Conservation (phyloP, 1,284 basidiomycete genomes). For the Heterobasidion irregulare region DNA sequence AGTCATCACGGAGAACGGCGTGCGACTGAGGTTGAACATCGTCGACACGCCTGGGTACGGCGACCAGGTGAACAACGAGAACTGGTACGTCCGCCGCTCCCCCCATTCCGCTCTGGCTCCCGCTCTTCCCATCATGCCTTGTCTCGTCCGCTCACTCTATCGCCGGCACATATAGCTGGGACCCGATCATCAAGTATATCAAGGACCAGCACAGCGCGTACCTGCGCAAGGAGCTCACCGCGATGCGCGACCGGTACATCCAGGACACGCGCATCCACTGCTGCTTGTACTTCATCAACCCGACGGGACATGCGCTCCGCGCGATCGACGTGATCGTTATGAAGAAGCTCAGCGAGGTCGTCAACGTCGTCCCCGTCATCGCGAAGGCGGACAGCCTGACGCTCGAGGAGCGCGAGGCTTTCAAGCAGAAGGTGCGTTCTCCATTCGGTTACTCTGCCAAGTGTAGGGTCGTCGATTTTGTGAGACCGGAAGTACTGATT, state of each 20-base stretch:
- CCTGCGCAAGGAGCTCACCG: constrained; percentile 97
- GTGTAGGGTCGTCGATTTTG: background rate
- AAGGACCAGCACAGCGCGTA: constrained; percentile 99
- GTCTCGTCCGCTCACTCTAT: background rate
- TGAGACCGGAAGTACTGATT: background rate
- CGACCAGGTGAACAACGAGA: constrained; percentile 98
- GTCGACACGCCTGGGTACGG: constrained; percentile 99
- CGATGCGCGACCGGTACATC: constrained; percentile 97
- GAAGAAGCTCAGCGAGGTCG: constrained; percentile 98
- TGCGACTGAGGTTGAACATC: constrained; percentile 92
- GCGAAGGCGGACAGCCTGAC: constrained; percentile 98
- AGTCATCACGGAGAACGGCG: constrained; percentile 97
- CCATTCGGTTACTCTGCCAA: background rate
- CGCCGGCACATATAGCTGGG: constrained; percentile 62
- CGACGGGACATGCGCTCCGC: constrained; percentile 87
- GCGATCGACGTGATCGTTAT: constrained; percentile 97
- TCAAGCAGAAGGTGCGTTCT: constrained; percentile 77
- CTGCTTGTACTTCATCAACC: constrained; percentile 98
- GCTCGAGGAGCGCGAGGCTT: constrained; percentile 84
- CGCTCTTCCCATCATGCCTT: background rate
- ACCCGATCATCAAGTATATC: constrained; percentile 98
- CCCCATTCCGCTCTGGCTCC: background rate
- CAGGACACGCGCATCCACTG: constrained; percentile 98
- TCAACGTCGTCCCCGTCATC: constrained; percentile 98
- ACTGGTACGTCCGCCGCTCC: constrained; percentile 57